These are phyloP conservation scores for Hyphodiscus sp. DNA, from an alignment of 2,329 filamentous ascomycete species.

Conservation along the genomic window DNA sequence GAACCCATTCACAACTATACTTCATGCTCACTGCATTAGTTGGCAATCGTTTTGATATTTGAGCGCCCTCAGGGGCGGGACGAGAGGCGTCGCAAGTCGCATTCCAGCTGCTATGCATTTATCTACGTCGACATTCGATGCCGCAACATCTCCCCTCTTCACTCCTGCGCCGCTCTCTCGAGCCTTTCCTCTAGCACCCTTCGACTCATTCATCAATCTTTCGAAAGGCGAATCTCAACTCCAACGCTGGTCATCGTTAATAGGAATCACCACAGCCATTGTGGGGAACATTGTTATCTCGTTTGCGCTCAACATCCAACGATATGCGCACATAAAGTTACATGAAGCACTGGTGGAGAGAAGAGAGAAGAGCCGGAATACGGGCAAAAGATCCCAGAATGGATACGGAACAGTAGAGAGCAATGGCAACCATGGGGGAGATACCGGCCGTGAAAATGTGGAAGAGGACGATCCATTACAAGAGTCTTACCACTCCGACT, in stretches of 20 bases:
- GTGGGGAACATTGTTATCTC: constrained; percentile 91
- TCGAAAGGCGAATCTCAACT: constrained; percentile 40
- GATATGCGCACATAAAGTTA: constrained; percentile 87
- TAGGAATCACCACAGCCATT: constrained; percentile 90
- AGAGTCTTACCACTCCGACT: constrained; percentile 42
- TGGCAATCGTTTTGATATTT: neutral
- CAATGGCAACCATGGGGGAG: constrained; percentile 26
- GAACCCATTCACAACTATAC: neutral
- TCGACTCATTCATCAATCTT: constrained; percentile 1
- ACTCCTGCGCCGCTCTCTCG: constrained; percentile 2
- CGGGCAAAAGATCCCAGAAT: constrained; percentile 29
- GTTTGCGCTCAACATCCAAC: constrained; percentile 90
- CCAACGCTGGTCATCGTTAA: constrained; percentile 81
- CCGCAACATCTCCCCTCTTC: constrained; percentile 12
- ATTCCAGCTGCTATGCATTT: constrained; percentile 26
- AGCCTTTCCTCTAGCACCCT: neutral
- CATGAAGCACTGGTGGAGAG: constrained; percentile 60
- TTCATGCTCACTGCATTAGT: neutral
- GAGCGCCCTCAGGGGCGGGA: constrained; percentile 8
- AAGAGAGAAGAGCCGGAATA: constrained; percentile 47
- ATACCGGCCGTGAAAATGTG: constrained; percentile 30
- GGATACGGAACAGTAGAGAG: constrained; percentile 38
- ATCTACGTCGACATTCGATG: constrained; percentile 14
- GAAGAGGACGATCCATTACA: constrained; percentile 47
- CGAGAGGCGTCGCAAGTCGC: constrained; percentile 14